Percentiles rank a stretch among this genome's conserved stretches.
Conservation (phyloP, 1,139 yeast species). For the Chernovozyma aurita region DNA sequence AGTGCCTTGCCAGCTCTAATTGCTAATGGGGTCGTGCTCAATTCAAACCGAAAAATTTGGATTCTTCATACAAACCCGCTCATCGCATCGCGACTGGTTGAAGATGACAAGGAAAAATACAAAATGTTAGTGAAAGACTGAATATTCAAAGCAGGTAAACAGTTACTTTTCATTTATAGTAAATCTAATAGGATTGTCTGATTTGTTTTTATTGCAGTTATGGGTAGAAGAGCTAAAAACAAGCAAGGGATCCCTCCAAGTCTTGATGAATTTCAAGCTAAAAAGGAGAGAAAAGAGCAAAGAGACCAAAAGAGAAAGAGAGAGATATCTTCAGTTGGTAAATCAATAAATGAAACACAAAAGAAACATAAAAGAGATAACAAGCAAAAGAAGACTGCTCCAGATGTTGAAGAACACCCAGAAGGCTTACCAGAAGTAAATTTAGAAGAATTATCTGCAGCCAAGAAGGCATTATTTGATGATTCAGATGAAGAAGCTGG, state of each 20-base stretch:
- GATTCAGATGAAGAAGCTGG: conserved; percentile 35
- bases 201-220: conserved; percentile 18
- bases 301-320: conserved; percentile 22
- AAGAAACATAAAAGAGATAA: conserved; percentile 18
- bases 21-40: too few relatives aligned
- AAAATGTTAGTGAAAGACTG: too few relatives aligned
- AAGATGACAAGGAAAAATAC: too few relatives aligned
- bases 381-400: conserved; percentile 16
- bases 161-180: too few relatives aligned
- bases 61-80: too few relatives aligned
- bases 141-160: too few relatives aligned
- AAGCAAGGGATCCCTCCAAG: conserved; percentile 90
- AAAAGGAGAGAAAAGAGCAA: conserved; percentile 46
- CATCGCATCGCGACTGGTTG: too few relatives aligned
- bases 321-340: conserved; percentile 12
- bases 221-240: conserved; percentile 92
- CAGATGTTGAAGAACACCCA: conserved; percentile 38
- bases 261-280: conserved; percentile 72
- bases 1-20: too few relatives aligned
- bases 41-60: too few relatives aligned
- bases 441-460: conserved; percentile 55
- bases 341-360: conserved; percentile 13
- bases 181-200: too few relatives aligned
- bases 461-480: conserved; percentile 75
- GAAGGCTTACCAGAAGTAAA: conserved; percentile 59